A percentile compares a stretch with the other conserved stretches of the same genome.
Evolutionary conservation across 2,329 filamentous ascomycete genomes (phyloP).

Genomic region (Arthrobotrys musiformis): DNA sequence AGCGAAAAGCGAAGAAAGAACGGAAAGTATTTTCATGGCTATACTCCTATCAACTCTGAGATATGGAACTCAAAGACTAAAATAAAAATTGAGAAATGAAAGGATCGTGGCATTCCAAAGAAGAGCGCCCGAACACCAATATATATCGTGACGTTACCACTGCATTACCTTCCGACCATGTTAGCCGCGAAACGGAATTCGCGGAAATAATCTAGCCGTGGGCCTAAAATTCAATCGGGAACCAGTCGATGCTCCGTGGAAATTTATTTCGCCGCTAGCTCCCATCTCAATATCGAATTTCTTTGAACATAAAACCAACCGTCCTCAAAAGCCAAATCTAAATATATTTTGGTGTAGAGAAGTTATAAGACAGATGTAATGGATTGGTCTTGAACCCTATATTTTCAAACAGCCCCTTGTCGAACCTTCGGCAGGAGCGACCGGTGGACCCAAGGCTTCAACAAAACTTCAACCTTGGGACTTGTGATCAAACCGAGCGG

Average conservation of each 20-base stretch:
- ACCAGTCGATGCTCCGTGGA: background rate
- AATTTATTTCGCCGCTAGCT: constrained; percentile 20
- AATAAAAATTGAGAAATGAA: no score
- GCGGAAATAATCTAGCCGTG: background rate
- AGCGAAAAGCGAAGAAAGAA: background rate
- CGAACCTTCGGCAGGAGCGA: background rate
- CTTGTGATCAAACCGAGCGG: background rate
- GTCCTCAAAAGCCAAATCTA: background rate
- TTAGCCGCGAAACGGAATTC: no score
- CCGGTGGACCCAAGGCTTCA: background rate
- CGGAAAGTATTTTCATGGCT: background rate
- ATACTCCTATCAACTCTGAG: no score
- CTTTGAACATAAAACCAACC: background rate
- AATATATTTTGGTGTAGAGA: no score
- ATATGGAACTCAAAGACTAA: no score
- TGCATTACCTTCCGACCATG: background rate
- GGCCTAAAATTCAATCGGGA: background rate
- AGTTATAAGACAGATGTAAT: background rate
- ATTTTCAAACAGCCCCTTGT: constrained; percentile 2
- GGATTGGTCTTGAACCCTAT: background rate
- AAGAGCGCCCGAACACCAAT: no score
- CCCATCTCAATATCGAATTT: background rate
- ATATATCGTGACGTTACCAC: background rate
- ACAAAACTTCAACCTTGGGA: background rate
- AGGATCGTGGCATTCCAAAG: background rate